These are phyloP conservation scores for Trichoderma virens DNA, from an alignment of 495 filamentous ascomycete genomes.

Conservation along the genomic window DNA sequence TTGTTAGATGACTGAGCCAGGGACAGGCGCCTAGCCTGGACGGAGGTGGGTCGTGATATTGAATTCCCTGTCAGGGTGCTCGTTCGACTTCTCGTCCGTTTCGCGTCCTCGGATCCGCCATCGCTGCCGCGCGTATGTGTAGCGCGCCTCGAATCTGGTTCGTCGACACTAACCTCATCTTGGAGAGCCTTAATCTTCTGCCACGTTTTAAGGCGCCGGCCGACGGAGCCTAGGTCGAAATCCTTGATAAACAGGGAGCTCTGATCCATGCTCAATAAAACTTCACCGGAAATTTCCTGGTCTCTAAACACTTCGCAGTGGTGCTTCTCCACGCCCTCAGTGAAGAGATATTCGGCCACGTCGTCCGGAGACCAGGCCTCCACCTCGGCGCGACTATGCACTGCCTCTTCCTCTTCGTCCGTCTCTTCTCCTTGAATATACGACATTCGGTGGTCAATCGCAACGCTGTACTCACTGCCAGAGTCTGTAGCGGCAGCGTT, in stretches of 20 bases:
- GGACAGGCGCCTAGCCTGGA: conserved; percentile 30
- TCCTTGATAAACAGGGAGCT: conserved; percentile 88
- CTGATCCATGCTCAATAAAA: conserved; percentile 91
- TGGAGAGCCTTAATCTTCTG: conserved; percentile 85
- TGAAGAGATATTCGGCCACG: conserved; percentile 79
- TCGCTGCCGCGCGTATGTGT: conserved; percentile 48
- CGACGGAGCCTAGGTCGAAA: conserved; percentile 87
- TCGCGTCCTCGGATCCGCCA: conserved; percentile 40
- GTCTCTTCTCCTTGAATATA: conserved; percentile 87
- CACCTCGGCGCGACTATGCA: conserved; percentile 56
- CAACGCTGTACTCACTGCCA: conserved; percentile 81
- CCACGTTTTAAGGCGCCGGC: conserved; percentile 85
- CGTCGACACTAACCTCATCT: conserved; percentile 57
- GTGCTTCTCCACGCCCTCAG: conserved; percentile 66
- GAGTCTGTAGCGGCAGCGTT: conserved; percentile 68
- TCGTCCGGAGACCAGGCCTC: conserved; percentile 66
- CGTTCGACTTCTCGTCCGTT: conserved; percentile 35
- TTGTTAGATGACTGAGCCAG: conserved; percentile 11
- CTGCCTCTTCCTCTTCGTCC: conserved; percentile 56
- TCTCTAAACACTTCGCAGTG: conserved; percentile 93
- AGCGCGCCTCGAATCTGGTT: conserved; percentile 30
- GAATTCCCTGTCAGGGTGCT: conserved; percentile 66
- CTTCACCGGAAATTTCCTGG: conserved; percentile 92
- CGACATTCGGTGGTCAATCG: conserved; percentile 67
- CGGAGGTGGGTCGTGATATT: conserved; percentile 34